Percentiles rank a stretch among this genome's conserved stretches.
Conservation (phyloP, 371 early-diverging fungal genomes). For the Saksenaea oblongispora region DNA sequence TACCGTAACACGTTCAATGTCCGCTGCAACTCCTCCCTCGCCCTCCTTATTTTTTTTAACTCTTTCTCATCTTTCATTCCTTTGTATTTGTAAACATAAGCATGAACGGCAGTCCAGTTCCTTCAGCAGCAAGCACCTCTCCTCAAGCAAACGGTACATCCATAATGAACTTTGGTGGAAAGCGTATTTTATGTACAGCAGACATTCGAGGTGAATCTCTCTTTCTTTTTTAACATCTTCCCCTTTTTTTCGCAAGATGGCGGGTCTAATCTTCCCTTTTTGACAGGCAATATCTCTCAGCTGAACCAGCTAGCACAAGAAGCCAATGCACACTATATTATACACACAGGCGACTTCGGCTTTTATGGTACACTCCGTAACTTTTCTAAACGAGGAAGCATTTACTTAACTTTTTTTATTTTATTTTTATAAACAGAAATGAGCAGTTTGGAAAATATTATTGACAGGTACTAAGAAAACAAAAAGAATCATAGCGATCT, state of each 20-base stretch:
- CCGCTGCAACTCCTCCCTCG: slow-evolving; percentile 1
- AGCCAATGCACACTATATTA: slow-evolving; percentile 58
- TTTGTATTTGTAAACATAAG: slow-evolving; percentile 4
- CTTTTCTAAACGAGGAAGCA: neutral
- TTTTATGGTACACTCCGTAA: slow-evolving; percentile 53
- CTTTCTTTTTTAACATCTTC: neutral
- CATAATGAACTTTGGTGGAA: slow-evolving; percentile 20
- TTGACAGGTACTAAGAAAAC: slow-evolving; percentile 49
- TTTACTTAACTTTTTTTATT: neutral
- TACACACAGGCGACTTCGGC: slow-evolving; percentile 74
- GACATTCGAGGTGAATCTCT: slow-evolving; percentile 24
- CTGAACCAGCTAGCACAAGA: slow-evolving; percentile 64
- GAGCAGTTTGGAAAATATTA: slow-evolving; percentile 60
- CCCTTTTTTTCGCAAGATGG: neutral
- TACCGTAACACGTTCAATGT: neutral
- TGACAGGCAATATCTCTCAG: slow-evolving; percentile 60
- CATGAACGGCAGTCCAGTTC: slow-evolving; percentile 32
- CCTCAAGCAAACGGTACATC: slow-evolving; percentile 17
- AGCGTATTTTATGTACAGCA: slow-evolving; percentile 28
- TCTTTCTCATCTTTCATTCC: slow-evolving; percentile 4
- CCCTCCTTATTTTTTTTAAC: neutral
- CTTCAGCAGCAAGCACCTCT: slow-evolving; percentile 22
- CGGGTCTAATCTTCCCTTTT: neutral
- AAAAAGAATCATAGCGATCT: slow-evolving; percentile 1
- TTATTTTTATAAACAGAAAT: slow-evolving; percentile 28